These are phyloP conservation scores for Holtermanniella nyarrowii DNA, from an alignment of 768 basidiomycete genomes.

Conservation along the genomic window DNA sequence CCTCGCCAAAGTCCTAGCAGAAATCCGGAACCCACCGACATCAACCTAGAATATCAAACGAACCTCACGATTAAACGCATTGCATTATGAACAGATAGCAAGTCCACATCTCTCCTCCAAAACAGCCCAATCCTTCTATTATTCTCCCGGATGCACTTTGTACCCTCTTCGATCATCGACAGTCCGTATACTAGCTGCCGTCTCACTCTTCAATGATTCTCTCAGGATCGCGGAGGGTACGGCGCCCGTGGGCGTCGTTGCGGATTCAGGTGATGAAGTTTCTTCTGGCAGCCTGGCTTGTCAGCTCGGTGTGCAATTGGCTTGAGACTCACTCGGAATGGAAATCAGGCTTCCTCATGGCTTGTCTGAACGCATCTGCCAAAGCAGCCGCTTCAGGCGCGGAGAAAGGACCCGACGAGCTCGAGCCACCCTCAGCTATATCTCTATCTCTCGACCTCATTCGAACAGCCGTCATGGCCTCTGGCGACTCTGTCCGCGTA, in stretches of 20 bases:
- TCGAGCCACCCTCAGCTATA: too few relatives aligned
- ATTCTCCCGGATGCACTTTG: background rate
- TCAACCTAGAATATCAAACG: background rate
- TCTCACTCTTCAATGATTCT: slow-evolving; percentile 1
- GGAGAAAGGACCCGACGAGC: slow-evolving; percentile 52
- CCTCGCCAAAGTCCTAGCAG: background rate
- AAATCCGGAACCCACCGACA: background rate
- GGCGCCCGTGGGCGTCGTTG: background rate
- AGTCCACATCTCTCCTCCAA: too few relatives aligned
- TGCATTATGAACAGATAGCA: too few relatives aligned
- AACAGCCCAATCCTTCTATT: background rate
- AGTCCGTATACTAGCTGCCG: slow-evolving; percentile 6
- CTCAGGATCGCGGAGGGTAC: background rate
- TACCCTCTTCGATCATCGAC: slow-evolving; percentile 2
- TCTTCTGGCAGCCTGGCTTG: slow-evolving; percentile 6
- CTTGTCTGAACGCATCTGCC: slow-evolving; percentile 83
- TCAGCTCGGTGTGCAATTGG: background rate
- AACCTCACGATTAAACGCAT: background rate
- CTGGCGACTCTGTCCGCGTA: background rate
- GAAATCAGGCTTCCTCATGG: slow-evolving; percentile 80
- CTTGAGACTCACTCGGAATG: slow-evolving; percentile 4
- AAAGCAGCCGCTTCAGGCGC: slow-evolving; percentile 64
- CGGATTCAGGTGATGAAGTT: slow-evolving; percentile 2
- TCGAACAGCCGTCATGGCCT: background rate
- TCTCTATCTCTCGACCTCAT: slow-evolving; percentile 3